A percentile compares a stretch with the other conserved stretches of the same genome.
Conservation (phyloP, 495 filamentous ascomycete genomes). For the Hapsidospora chrysogenum region DNA sequence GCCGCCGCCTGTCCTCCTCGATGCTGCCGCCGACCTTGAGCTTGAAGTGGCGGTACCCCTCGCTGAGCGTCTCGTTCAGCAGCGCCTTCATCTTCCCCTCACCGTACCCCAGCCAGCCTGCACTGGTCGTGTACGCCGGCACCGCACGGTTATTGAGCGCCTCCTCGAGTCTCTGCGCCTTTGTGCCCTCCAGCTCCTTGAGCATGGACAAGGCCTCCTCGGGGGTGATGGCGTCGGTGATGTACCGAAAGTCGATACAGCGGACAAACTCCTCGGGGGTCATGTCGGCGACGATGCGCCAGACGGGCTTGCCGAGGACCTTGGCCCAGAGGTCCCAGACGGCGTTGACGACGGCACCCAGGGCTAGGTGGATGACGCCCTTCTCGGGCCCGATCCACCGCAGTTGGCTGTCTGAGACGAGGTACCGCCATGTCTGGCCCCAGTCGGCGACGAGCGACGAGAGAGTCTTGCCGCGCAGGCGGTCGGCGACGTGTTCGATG, state of each 20-base stretch:
- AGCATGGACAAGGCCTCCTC: slow-evolving; percentile 66
- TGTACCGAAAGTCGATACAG: slow-evolving; percentile 88
- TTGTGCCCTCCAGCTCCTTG: slow-evolving; percentile 40
- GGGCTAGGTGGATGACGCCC: slow-evolving; percentile 83
- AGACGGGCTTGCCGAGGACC: slow-evolving; percentile 68
- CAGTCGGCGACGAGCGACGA: slow-evolving; percentile 62
- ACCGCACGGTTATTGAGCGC: slow-evolving; percentile 57
- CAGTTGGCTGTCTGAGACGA: slow-evolving; percentile 77
- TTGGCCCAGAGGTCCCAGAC: slow-evolving; percentile 96
- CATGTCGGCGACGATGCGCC: slow-evolving; percentile 83
- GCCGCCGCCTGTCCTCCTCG: slow-evolving; percentile 49
- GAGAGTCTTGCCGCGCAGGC: slow-evolving; percentile 56
- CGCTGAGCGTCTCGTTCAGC: slow-evolving; percentile 49
- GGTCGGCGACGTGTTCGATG: slow-evolving; percentile 58
- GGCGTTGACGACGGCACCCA: slow-evolving; percentile 81
- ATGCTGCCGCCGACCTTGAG: slow-evolving; percentile 68
- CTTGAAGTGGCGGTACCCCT: slow-evolving; percentile 84
- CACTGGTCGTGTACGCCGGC: slow-evolving; percentile 80
- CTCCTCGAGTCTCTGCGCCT: slow-evolving; percentile 49
- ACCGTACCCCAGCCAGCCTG: slow-evolving; percentile 87
- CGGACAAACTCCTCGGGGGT: slow-evolving; percentile 68
- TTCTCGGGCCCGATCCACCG: slow-evolving; percentile 95
- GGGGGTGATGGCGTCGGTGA: slow-evolving; percentile 82
- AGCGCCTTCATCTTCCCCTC: slow-evolving; percentile 67
- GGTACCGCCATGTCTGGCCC: slow-evolving; percentile 80